Evolutionary conservation across 1,139 yeast genomes (phyloP), one percentile per base, ranked within the genome.

Genomic region (Scheffersomyces parashehatae): DNA sequence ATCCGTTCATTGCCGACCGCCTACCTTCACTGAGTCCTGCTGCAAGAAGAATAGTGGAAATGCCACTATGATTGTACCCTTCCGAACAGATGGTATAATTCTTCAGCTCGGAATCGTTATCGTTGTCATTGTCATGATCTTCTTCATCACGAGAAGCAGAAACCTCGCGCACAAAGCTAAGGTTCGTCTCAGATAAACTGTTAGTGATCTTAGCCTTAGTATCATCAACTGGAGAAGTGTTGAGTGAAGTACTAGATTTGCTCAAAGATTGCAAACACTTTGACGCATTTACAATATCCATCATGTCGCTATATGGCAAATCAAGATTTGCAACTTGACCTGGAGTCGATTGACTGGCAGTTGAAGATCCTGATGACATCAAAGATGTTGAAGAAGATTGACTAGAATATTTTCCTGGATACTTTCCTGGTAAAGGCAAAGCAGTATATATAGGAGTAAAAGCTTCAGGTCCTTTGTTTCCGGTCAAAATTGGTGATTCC

Each of bases 201-300:
- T 31, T 31, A 2, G 35, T 31, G 12, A 31, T 13, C 20, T 31
- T 31, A 5, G 35, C 24, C 26, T 20, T 20, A 20, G 8, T 20
- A 5, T 20, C 26, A 20, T 29, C 32, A 9, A 14, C 7, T 7
- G 5, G 15, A 10, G 11, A 11, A 15, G 35, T 14, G 10, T 31
- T 20, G 24, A 14, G 35, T 10, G 35, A 13, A 5, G 33, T 24
- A 26, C 34, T 34, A 3, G 56, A 43, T 41, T 51, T 49, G 41
- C 67, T 53, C 40, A 71, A 55, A 15, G 66, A 60, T 50, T 70
- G 75, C 28, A 72, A 59, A 45, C 76, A 71, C 48, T 64, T 63
- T 20, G 75, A 70, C 4, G 77, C 77, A 49, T 66, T 68, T 12
- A 71, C 67, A 12, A 72, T 59, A 40, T 70, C 77, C 42, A 61